Base-by-base conservation (phyloP, 331 rosid genomes). In the Ulmus americana region DNA sequence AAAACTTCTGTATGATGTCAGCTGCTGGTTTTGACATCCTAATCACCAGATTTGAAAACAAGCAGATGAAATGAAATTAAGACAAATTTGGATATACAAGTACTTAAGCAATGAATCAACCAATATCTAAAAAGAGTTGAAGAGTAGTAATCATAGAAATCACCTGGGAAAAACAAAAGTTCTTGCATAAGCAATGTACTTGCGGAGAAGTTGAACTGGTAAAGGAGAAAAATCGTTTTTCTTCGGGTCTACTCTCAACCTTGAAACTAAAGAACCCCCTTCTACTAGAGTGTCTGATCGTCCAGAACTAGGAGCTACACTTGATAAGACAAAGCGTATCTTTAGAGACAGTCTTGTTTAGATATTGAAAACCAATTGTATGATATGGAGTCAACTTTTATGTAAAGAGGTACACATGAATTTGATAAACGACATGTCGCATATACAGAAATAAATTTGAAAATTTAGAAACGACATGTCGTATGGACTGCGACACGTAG, bases 21-120 rank as follows among this genome's bases (percentile, higher is more conserved):
- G 97, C 95, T 16, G 98, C 95, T 8, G 82, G 67, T 85, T 79
- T 89, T 57, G 97, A 82, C 91, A 94, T 89, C 88, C 97, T 89
- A 75, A 64, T 65, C 63, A 51, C 7, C 64, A 77, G 67, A 58
- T 49, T 45, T 6, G 5, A 74, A 65, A 63, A 61, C 45, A 10
- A 61, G 41, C 53, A 42, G 1, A 6, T 16, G 7, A 61, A 9
- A 35, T n/a, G 7, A 14, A 43, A 10, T 53, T 56, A 35, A 5
- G 43, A 39, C 13, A 51, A 53, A 55, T 28, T 22, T 28, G 35
- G 35, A 28, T 28, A 28, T 2, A 28, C 3, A 28, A 28, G 35
- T 28, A 28, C 3, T 28, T 28, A 3, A 28, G 53, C 28, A 43
- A 41, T 22, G 44, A 47, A 67, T 55, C 54, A 66, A 65, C 44